phyloP scores from a whole-genome alignment of 2,329 filamentous ascomycete species.

The Neofusicoccum cordaticola region DNA sequence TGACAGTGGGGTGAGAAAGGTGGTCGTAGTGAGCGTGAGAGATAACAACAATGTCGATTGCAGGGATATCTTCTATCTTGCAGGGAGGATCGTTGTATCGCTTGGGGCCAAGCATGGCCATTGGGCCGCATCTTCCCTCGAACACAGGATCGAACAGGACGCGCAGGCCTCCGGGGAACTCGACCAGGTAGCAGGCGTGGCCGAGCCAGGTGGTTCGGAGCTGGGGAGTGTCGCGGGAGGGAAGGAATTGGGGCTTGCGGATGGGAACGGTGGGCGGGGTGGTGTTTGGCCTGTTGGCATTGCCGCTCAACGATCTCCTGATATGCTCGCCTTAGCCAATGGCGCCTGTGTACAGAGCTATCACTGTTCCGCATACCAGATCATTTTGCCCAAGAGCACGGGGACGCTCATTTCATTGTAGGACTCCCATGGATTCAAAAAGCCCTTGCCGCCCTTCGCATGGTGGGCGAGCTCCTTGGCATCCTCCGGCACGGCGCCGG shows the following conservation, averaged over 20 bases:
- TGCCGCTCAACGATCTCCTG: constrained; percentile 50
- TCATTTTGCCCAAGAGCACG: constrained; percentile 37
- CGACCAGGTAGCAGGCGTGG: constrained; percentile 89
- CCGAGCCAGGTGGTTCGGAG: constrained; percentile 92
- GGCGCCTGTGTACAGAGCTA: background rate
- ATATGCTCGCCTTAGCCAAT: constrained; percentile 12
- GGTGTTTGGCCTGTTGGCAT: constrained; percentile 58
- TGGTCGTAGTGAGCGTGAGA: constrained; percentile 94
- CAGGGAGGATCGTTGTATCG: constrained; percentile 78
- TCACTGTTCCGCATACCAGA: constrained; percentile 31
- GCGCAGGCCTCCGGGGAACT: constrained; percentile 81
- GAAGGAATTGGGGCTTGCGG: constrained; percentile 64
- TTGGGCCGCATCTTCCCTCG: constrained; percentile 78
- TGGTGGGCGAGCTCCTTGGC: constrained; percentile 50
- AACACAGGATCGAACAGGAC: constrained; percentile 95
- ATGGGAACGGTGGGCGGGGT: constrained; percentile 65
- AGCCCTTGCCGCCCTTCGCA: constrained; percentile 52
- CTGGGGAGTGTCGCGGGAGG: constrained; percentile 54
- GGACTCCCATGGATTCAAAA: constrained; percentile 58
- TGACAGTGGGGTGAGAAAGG: constrained; percentile 72
- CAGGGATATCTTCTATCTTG: constrained; percentile 71
- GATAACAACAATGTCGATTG: constrained; percentile 72
- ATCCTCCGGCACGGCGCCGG: constrained; percentile 44
- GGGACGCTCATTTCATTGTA: constrained; percentile 39
- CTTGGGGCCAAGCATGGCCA: constrained; percentile 68